Conservation (phyloP, 129 eudicot genomes). For the Smallanthus sonchifolius region DNA sequence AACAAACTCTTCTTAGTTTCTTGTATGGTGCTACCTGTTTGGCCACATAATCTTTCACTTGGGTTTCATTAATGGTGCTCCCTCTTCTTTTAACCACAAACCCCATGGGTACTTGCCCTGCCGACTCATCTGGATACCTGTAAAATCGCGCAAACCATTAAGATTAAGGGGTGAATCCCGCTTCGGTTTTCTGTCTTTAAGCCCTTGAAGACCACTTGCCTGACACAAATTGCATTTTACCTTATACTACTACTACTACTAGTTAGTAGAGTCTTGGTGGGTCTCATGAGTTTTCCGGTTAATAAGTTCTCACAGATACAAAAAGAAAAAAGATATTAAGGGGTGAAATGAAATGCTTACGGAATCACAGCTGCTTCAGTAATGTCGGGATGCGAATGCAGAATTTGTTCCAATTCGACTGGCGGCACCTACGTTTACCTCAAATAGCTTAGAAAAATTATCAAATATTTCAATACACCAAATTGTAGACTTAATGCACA, state of each 20-base stretch:
- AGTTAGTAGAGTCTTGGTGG: no score
- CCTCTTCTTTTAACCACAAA: conserved; percentile 57
- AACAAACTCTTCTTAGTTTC: conserved; percentile 43
- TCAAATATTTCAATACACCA: not conserved
- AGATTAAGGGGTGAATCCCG: no score
- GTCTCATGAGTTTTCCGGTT: no score
- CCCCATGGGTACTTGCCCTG: conserved; percentile 67
- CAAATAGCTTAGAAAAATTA: not conserved
- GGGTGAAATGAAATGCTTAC: conserved; percentile 27
- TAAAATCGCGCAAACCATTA: conserved; percentile 1
- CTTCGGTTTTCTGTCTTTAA: no score
- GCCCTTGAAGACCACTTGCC: no score
- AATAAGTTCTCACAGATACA: no score
- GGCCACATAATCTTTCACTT: conserved; percentile 54
- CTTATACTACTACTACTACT: no score
- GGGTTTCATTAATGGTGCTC: conserved; percentile 40
- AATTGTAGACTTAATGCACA: no score
- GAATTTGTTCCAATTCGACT: conserved; percentile 62
- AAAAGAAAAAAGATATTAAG: not conserved
- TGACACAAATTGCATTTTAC: no score
- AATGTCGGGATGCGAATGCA: conserved; percentile 56
- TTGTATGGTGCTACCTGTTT: conserved; percentile 67
- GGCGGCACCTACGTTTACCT: conserved; percentile 54
- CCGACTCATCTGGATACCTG: conserved; percentile 67
- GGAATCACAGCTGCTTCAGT: conserved; percentile 72